Base-by-base conservation (phyloP, 352 stramenopile genomes). In the Pythium periplocum region DNA sequence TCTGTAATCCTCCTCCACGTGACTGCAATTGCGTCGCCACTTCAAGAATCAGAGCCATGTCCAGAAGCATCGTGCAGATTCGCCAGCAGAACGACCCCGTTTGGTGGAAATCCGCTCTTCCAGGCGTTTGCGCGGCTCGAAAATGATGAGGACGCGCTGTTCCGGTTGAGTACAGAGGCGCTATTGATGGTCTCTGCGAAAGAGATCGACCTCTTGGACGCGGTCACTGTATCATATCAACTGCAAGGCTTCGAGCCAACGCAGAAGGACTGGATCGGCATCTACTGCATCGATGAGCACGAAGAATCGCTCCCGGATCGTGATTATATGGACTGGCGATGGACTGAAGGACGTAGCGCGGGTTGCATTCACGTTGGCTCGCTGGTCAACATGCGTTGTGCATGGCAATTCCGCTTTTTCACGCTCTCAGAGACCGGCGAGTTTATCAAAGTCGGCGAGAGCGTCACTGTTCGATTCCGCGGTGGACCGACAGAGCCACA, bases 231-330 rank as follows among this genome's bases (percentile, higher is more conserved):
- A 5, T 47, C 49, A 40, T 55, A 41, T 32, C 49, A 55, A 10
- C 12, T 55, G 5, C 48, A 46, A 17, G 17, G 7, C 7, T 42
- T 11, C 7, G 7, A 33, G 6, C 1, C 34, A 26, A 26, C 17
- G 0, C 17, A 26, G 17, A 26, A 26, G 17, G 66, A 78, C 44
- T 73, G 67, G n/a, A 56, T 78, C 30, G 69, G 51, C 4, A 63
- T 75, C 30, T 78, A 75, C 60, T 75, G 66, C 33, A 57, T 72
- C 11, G 63, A 73, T 37, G 43, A 71, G 3, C 62, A 75, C 11
- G 56, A 58, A 36, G 8, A 54, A 6, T 12, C 40, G 5, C 4
- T 35, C 4, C 4, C 0, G 1, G 2, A 4, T 8, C 45, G 54
- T 8, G 43, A 33, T 3, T 53, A 38, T 2, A n/a, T 30, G 11